Percentiles rank a stretch among this genome's conserved stretches.
These are phyloP conservation scores for Dryadomyces quercus-mongolicae DNA, from an alignment of 2,329 filamentous ascomycete genomes.

Conservation along the genomic window DNA sequence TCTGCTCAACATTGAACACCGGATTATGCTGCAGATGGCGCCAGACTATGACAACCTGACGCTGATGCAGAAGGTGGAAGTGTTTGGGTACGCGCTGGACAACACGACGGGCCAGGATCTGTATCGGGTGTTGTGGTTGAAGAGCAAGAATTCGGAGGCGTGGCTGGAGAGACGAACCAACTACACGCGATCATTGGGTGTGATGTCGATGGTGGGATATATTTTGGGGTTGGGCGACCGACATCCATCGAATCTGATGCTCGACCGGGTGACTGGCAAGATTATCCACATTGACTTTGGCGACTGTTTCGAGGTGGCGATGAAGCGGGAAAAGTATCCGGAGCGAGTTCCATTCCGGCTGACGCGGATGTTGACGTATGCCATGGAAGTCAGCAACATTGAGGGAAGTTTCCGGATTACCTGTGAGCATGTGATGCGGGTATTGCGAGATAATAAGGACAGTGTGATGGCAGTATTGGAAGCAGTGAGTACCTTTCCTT, in stretches of 20 bases:
- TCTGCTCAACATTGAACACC: slow-evolving; percentile 95
- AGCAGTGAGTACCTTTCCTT: slow-evolving; percentile 54
- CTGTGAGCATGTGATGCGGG: slow-evolving; percentile 96
- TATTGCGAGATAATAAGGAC: slow-evolving; percentile 93
- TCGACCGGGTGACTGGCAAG: slow-evolving; percentile 90
- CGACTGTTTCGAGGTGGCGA: slow-evolving; percentile 98
- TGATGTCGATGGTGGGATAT: slow-evolving; percentile 99
- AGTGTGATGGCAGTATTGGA: slow-evolving; percentile 96
- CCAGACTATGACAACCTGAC: slow-evolving; percentile 98
- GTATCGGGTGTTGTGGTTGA: slow-evolving; percentile 95
- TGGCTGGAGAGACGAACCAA: slow-evolving; percentile 98
- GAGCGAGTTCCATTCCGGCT: slow-evolving; percentile 95
- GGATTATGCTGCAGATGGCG: slow-evolving; percentile 99
- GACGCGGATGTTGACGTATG: slow-evolving; percentile 97
- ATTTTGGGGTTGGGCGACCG: slow-evolving; percentile 93
- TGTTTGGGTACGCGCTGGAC: slow-evolving; percentile 97
- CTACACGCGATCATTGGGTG: slow-evolving; percentile 90
- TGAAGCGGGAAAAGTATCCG: slow-evolving; percentile 98
- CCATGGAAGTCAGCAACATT: slow-evolving; percentile 99
- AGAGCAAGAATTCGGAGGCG: slow-evolving; percentile 94
- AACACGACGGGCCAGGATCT: slow-evolving; percentile 98
- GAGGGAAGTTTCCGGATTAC: slow-evolving; percentile 97
- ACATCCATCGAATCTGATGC: slow-evolving; percentile 95
- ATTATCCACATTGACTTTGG: slow-evolving; percentile 99
- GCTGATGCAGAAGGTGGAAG: slow-evolving; percentile 99